These are phyloP conservation scores for Triadica sebifera DNA, from an alignment of 345 rosid genomes.

Conservation along the genomic window DNA sequence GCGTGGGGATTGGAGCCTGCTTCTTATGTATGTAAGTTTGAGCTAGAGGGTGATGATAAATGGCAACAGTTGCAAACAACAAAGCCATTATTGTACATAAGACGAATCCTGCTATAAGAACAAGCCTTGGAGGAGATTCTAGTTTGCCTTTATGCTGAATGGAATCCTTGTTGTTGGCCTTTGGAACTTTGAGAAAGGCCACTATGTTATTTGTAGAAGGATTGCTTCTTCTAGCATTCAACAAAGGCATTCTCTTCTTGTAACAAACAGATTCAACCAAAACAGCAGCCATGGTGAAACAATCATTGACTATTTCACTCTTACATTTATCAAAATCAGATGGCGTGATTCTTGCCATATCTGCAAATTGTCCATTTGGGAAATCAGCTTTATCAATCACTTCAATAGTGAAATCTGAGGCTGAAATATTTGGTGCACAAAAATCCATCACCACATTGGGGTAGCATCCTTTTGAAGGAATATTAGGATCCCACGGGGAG, in stretches of 20 bases:
- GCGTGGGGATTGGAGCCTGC: constrained; percentile 15
- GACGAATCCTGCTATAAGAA: constrained; percentile 18
- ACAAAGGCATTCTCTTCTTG: constrained; percentile 37
- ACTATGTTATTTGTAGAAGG: constrained; percentile 23
- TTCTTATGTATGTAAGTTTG: constrained; percentile 7
- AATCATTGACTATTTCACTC: constrained; percentile 26
- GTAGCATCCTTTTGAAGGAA: constrained; percentile 39
- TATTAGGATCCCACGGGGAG: constrained; percentile 28
- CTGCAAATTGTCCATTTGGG: constrained; percentile 12
- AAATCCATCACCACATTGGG: constrained; percentile 29
- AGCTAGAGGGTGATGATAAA: constrained; percentile 30
- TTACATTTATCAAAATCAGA: constrained; percentile 19
- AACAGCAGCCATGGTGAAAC: constrained; percentile 31
- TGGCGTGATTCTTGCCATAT: constrained; percentile 16
- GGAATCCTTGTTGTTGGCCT: background rate
- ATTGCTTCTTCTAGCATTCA: constrained; percentile 34
- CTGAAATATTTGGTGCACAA: constrained; percentile 24
- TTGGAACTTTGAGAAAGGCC: constrained; percentile 33
- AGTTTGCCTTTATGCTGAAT: background rate
- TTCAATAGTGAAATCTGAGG: constrained; percentile 18
- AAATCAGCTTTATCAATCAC: constrained; percentile 24
- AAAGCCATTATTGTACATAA: constrained; percentile 20
- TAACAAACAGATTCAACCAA: constrained; percentile 17
- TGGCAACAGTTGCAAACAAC: constrained; percentile 19
- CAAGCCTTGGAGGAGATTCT: constrained; percentile 14